Evolutionary conservation across 2,329 filamentous ascomycete species (phyloP), one percentile per base, ranked within the genome.

Genomic region (Fusarium pseudoanthophilum): DNA sequence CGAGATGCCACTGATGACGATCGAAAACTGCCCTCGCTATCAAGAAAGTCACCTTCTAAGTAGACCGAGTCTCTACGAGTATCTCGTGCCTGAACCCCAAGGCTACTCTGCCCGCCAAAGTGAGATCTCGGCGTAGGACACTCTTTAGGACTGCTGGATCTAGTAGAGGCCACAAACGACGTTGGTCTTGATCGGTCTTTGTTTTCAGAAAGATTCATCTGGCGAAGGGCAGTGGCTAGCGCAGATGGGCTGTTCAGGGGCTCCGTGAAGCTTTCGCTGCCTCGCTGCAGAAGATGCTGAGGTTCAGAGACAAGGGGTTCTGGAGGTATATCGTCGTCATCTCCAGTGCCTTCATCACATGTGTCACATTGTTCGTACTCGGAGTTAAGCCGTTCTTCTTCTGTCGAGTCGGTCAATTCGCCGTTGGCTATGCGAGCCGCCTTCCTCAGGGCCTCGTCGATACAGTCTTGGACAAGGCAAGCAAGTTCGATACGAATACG

Each of bases 401-500:
- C 89, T 32, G 88, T 86, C 4, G 94, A 95, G 78, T 97, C 95
- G 72, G 92, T 95, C 21, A 97, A 84, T 59, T 95, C 91, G 16
- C 95, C 95, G 48, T 93, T 91, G 51, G 94, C 94, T 75, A 98
- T 95, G 56, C 92, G 92, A 62, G 93, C 93, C 60, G 96, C 95
- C 82, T 98, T 98, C 73, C 90, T 90, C 83, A 98, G 89, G 14
- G 96, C 96, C 70, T 94, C 95, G 68, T 97, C 92, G 59, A 99
- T 97, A 80, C 96, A 99, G 77, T 98, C 94, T 78, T 98, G 94
- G 5, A 99, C 95, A 65, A 98, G 87, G 32, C 97, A 90, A 34
- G 95, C 93, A 78, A 98, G 97, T 78, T 99, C 96, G 52, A 98
- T 89, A 8, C 97, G 93, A 72, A 99, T 97, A 37, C 97, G 92